A percentile compares a stretch with the other conserved stretches of the same genome.
phyloP scores from a whole-genome alignment of 129 eudicot species.

The Smallanthus sonchifolius region DNA sequence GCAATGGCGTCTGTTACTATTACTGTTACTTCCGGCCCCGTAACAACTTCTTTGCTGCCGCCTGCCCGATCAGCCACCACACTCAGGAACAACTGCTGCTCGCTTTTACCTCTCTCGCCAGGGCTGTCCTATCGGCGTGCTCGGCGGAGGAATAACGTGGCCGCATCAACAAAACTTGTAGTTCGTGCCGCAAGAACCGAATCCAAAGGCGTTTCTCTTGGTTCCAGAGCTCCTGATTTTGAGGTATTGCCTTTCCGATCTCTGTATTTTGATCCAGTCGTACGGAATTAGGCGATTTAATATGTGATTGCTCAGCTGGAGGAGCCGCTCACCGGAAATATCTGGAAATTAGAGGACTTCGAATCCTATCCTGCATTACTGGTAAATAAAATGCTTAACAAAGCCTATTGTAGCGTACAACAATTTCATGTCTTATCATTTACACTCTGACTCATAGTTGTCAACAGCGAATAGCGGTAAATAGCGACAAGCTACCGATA shows the following conservation, averaged over 20 bases:
- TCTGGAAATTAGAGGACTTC: conserved; percentile 77
- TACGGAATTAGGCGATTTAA: neutral
- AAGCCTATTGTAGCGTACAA: neutral
- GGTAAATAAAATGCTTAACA: conserved; percentile 28
- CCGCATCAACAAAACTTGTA: conserved; percentile 35
- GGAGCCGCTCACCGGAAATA: conserved; percentile 84
- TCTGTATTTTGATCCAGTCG: neutral
- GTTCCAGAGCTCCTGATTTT: conserved; percentile 76
- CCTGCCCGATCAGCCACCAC: conserved; percentile 6
- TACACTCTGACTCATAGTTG: too few species aligned
- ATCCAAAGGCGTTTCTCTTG: conserved; percentile 69
- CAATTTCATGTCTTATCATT: neutral
- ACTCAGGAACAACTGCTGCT: neutral
- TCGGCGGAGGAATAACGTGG: conserved; percentile 23
- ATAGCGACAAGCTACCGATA: too few species aligned
- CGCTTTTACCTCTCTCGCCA: conserved; percentile 21
- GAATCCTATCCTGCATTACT: conserved; percentile 80
- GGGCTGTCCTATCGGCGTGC: conserved; percentile 24
- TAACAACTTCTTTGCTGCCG: conserved; percentile 1
- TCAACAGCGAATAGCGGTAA: too few species aligned
- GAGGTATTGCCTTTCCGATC: conserved; percentile 37
- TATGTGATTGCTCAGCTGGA: conserved; percentile 44
- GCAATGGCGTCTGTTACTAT: conserved; percentile 22
- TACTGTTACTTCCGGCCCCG: neutral
- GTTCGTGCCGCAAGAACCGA: conserved; percentile 78